Base-by-base conservation (phyloP, 192 early-diverging fungal genomes). In the Podila clonocystis region DNA sequence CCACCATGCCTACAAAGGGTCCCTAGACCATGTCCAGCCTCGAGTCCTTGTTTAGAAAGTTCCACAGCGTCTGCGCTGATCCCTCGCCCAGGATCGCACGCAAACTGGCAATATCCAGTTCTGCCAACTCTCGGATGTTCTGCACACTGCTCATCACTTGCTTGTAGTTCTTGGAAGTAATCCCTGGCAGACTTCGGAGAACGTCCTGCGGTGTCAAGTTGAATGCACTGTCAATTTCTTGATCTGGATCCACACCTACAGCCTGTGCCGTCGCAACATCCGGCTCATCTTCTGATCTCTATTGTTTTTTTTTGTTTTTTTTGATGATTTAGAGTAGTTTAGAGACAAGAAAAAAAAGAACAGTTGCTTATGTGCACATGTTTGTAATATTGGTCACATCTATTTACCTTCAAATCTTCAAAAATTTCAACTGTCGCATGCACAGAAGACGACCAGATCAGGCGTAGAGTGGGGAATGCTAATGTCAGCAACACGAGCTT, bases 391-490 rank as follows among this genome's bases (percentile, higher is more conserved):
- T 45, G 41, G 41, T 45, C 20, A 20, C 20, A 41, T 41, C 31
- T 31, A 79, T 82, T 67, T 71, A 88, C 88, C 86, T 99, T 98
- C 62, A 99, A 85, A 80, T 98, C 95, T 50, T 92, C 87, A 75
- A 99, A 97, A 50, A 99, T 94, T 34, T 89, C 88, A 7, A 94
- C 95, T 0, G 96, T 97, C 33, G 92, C 94, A 64, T 91, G 84
- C 4, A 94, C 93, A 75, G 93, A 95, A 26, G 89, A 84, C 45
- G 93, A 94, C 98, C 98, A 99, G 26, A 98, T 86, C 13, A 96
- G 85, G 61, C 89, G 82, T 68, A 99, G 68, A 4, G 93, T 94
- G 2, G 96, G 95, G 71, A 99, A 98, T 26, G 92, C 84, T 41
- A 98, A 68, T 7, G 89, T 88, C 30, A 99, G 82, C 48, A 99